Evolutionary conservation across 768 basidiomycete genomes (phyloP), one percentile per base, ranked within the genome.

Genomic region (Sarcodon aspratus): DNA sequence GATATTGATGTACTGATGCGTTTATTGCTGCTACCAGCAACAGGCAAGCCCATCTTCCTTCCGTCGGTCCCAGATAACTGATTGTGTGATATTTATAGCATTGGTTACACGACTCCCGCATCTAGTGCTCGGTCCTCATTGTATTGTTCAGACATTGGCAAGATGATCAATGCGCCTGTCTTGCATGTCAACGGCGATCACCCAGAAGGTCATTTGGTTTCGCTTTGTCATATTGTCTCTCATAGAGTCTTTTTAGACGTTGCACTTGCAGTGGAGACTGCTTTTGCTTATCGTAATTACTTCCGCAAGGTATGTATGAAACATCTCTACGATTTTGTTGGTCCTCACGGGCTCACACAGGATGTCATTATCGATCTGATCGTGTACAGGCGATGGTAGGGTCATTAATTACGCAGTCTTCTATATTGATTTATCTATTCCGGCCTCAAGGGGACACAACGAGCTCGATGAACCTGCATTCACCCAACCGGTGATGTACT

Each of bases 71-170:
- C 62, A 81, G 80, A 79, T 80, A 52, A 44, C 69, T 36, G 6
- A 40, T 17, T 9, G 57, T 31, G 27, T n/a, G 11, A 44, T 3
- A 33, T n/a, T 43, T 50, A 12, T 56, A 94, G 86, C 55, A 89
- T 95, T 50, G 92, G 92, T 18, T 95, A 94, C 56, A 94, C 92
- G 0, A 94, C 92, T 0, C 91, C 90, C 0, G 85, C 89, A 0
- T 80, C 86, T 0, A 77, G 75, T 45, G 86, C 88, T 11, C 78
- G 92, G 7, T 93, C 91, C 1, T 90, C 86, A 0, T 59, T 87
- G 33, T 96, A 96, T 59, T 92, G 87, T 58, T 88, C 88, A 0
- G 89, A 91, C 59, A 69, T 88, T 35, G 88, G 84, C 6, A 94
- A 94, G 66, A 89, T 88, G 84, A 82, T 93, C 55, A 84, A 88